Base-by-base conservation (phyloP, 768 basidiomycete genomes). In the Paxillus involutus region DNA sequence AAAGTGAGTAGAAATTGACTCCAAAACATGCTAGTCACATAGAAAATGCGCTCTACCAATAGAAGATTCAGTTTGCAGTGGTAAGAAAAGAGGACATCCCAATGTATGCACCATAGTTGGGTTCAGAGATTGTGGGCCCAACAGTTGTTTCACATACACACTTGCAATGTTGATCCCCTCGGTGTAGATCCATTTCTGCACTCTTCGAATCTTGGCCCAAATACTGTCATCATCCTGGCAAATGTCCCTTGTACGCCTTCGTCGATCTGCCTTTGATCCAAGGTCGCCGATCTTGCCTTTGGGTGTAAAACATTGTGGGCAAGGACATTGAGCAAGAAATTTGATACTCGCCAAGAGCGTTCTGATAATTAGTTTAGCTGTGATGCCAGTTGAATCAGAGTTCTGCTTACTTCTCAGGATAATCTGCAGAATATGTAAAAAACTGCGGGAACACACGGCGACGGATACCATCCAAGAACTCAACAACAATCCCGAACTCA, bases 11-110 rank as follows among this genome's bases (percentile, higher is more conserved):
- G 6, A 57, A 44, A 41, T 70, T 59, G 39, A 70, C 53, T 2
- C 33, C 48, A 2, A 13, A 17, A 4, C 8, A 40, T 14, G 6
- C 1, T 1, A 74, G 50, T 0, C 49, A 51, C 9, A 59, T 35
- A 0, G 69, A 66, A 50, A 77, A 77, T 0, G 73, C 67, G 57
- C 74, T 77, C 75, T 77, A 53, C 12, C 19, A 26, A n/a, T 4
- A n/a, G 16, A 55, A 44, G 30, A 14, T 13, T 11, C 12, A 51
- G 7, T 4, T n/a, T 13, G 17, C 11, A 44, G 41, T 51, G 10
- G 32, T n/a, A 21, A 39, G 13, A 12, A 41, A 51, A 24, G 12
- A 3, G 29, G 29, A 42, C 26, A 26, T 26, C 26, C 26, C 6
- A 6, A 26, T 26, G 3, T 33, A 50, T 26, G 9, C 5, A 50